Evolutionary conservation across 192 early-diverging fungal species (phyloP), one percentile per base, ranked within the genome.

Genomic region (Coemansia interrupta): DNA sequence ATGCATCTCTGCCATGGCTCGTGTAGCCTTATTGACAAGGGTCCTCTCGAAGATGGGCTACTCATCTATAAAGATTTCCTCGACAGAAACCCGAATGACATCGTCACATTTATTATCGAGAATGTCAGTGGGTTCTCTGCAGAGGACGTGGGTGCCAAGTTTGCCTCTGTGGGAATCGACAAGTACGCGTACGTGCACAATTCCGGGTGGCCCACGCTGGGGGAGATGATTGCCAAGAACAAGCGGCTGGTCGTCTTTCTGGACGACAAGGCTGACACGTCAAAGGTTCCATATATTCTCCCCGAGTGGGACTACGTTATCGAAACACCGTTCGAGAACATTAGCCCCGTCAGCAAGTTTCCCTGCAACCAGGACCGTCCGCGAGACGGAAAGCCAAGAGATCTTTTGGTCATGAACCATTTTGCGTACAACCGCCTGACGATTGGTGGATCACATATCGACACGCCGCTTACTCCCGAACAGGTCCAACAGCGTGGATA

Each of bases 61-160:
- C 58, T 56, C 4, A 57, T 69, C 20, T 78, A 90, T 39, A 76
- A 63, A 26, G 46, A 66, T 8, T 93, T 83, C 61, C 54, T 93
- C 47, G 80, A 88, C 12, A 44, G 50, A 12, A 86, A 93, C 50
- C 87, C 86, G 5, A 81, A 82, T 60, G 90, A 93, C 52, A 79
- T 91, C 14, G 49, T 93, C 23, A 88, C 90, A 1, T 84, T 93
- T 60, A 85, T 90, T 26, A 87, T 89, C 68, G 83, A 87, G 32
- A 90, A 91, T 58, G 59, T 78, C 8, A 81, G 67, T 41, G 80
- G 63, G 1, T 79, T 90, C 24, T 6, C 61, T 18, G 36, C 80
- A 2, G 46, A 71, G 6, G 74, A 78, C 23, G 83, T 86, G 49
- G 23, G 76, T n/a, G 71, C 75, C 14, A 79, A 73, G 14, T 89